Conservation (phyloP, 352 stramenopile genomes). For the Phytopythium sindhum region DNA sequence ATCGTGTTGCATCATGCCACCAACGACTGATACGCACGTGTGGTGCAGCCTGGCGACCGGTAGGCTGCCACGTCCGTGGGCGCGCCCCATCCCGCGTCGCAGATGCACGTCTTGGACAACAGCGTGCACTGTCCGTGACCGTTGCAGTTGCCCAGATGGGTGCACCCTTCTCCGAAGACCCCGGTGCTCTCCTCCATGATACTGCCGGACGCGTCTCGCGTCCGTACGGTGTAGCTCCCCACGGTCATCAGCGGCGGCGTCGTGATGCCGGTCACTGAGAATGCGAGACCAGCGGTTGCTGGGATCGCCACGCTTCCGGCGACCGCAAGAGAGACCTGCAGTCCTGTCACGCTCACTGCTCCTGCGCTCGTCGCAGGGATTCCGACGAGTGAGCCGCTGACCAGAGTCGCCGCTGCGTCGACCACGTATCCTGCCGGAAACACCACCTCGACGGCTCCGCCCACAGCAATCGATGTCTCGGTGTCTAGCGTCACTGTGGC, state of each 20-base stretch:
- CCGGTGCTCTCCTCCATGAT: conserved; percentile 53
- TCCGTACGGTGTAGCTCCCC: conserved; percentile 53
- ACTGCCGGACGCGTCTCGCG: conserved; percentile 29
- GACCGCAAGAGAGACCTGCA: conserved; percentile 32
- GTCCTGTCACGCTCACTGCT: conserved; percentile 19
- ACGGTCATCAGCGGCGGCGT: conserved; percentile 38
- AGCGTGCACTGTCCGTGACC: conserved; percentile 76
- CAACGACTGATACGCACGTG: conserved; percentile 25
- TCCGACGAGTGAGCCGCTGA: conserved; percentile 13
- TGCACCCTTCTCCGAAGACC: conserved; percentile 58
- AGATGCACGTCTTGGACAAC: conserved; percentile 61
- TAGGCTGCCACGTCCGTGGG: conserved; percentile 70
- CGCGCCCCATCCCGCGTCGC: conserved; percentile 51
- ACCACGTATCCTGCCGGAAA: conserved; percentile 44
- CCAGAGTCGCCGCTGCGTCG: conserved; percentile 18
- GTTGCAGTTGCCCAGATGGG: conserved; percentile 80
- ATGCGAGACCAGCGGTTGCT: conserved; percentile 21
- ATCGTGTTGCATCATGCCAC: neutral
- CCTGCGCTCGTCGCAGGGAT: conserved; percentile 32
- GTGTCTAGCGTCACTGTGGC: conserved; percentile 42
- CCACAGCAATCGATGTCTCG: conserved; percentile 29
- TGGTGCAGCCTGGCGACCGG: conserved; percentile 76
- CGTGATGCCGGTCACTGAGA: conserved; percentile 46
- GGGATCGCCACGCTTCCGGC: conserved; percentile 18
- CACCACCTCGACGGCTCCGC: conserved; percentile 43